Base-by-base conservation (phyloP, 1,284 basidiomycete genomes). In the Cutaneotrichosporon dermatis region DNA sequence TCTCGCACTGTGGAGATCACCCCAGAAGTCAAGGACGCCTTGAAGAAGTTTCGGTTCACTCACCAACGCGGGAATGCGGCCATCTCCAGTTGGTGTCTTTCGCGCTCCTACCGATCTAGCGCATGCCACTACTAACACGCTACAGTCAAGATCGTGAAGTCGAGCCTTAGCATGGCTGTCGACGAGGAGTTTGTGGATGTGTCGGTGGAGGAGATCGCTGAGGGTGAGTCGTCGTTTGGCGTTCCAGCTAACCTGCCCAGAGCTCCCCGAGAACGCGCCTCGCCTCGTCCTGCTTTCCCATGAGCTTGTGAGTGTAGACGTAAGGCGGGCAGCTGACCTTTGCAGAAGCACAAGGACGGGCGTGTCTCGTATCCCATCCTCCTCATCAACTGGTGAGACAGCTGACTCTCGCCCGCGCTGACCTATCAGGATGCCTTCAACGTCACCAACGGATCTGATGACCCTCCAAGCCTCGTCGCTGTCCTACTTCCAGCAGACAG, bases 241-340 rank as follows among this genome's bases (percentile, higher is more conserved):
- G 12, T 5, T 11, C 40, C 12, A 11, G 48, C 59, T 60, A 54
- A 51, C 36, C 15, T 15, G 8, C 25, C 25, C 67, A 94, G 94
- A 95, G 71, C 82, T 97, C 6, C 93, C 93, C 0, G 91, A 91
- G 77, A 90, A 89, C 75, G 84, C 88, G 5, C 93, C 93, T 9
- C 84, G 93, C 67, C 96, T 92, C 74, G 85, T 96, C 50, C 76
- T 97, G 16, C 79, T 89, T 36, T 90, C 90, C 12, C 90, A 94
- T 70, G 88, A 90, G 70, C 82, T 93, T 25, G 78, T 79, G 41
- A 39, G 75, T 64, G 25, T 39, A 8, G 12, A 13, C 16, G 25
- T 54, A 1, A 25, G 11, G 9, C 11, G 11, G 4, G 6, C 16
- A 39, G 39, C 55, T 56, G 37, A 53, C 62, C 12, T 12, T 33